Percentiles rank a stretch among this genome's conserved stretches.
These are phyloP conservation scores for Toxoplasma gondii DNA, from an alignment of 169 alveolate species.

Conservation along the genomic window DNA sequence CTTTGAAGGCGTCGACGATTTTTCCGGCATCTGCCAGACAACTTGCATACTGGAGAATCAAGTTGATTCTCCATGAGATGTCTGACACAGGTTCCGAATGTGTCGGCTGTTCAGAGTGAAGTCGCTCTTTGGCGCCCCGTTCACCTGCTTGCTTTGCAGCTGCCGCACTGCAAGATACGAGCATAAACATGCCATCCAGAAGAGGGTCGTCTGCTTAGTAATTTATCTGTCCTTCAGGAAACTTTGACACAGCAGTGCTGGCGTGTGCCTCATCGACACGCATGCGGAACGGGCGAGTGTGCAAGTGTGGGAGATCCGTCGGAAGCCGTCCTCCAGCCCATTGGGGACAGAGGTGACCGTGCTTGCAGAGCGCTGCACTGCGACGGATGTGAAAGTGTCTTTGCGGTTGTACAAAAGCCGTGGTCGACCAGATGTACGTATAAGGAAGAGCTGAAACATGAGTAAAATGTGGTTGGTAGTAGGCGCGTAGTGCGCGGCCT, in stretches of 20 bases:
- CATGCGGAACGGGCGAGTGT: no score
- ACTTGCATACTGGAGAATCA: slow-evolving; percentile 37
- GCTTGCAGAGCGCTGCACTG: background rate
- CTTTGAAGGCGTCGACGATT: slow-evolving; percentile 21
- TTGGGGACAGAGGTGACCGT: background rate
- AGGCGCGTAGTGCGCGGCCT: no score
- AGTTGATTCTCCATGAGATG: background rate
- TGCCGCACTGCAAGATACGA: background rate
- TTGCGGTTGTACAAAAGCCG: no score
- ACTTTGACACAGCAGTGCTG: no score
- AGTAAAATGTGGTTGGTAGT: no score
- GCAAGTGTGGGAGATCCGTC: no score
- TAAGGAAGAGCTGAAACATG: no score
- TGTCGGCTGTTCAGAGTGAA: background rate
- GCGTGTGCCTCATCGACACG: no score
- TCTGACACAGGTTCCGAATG: background rate
- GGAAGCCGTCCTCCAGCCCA: no score
- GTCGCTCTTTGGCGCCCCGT: background rate
- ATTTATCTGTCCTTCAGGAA: no score
- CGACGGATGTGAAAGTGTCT: no score
- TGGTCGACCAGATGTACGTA: no score
- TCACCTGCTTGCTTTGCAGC: background rate
- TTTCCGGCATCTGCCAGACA: slow-evolving; percentile 23
- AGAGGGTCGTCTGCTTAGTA: background rate
- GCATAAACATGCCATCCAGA: background rate